These are phyloP conservation scores for Biscogniauxia mediterranea DNA, from an alignment of 2,329 filamentous ascomycete species.

Conservation along the genomic window DNA sequence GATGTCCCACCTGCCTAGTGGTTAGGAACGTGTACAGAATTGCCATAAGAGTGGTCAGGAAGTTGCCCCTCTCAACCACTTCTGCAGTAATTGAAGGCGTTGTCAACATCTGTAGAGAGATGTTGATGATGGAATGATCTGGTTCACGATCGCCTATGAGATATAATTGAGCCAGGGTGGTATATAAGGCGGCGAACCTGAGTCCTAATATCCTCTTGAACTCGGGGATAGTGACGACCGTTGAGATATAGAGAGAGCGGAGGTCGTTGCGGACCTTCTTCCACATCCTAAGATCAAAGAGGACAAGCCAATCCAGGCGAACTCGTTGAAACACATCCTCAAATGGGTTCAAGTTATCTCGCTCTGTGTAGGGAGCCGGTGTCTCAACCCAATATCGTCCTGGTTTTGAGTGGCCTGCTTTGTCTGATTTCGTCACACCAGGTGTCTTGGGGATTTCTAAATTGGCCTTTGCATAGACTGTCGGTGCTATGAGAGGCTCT, in stretches of 20 bases:
- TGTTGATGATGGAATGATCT: constrained; percentile 97
- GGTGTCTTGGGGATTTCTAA: constrained; percentile 82
- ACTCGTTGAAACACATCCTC: constrained; percentile 90
- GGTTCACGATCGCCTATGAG: constrained; percentile 94
- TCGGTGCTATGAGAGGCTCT: constrained; percentile 62
- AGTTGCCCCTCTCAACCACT: constrained; percentile 92
- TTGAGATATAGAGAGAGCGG: constrained; percentile 91
- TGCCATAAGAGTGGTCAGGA: constrained; percentile 89
- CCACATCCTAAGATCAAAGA: constrained; percentile 95
- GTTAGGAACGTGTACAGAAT: constrained; percentile 98
- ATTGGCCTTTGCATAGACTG: constrained; percentile 61
- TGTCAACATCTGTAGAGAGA: constrained; percentile 94
- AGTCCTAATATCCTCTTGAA: constrained; percentile 94
- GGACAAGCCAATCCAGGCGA: constrained; percentile 86
- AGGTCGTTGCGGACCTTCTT: constrained; percentile 91
- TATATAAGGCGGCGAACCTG: constrained; percentile 93
- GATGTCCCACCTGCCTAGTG: constrained; percentile 91
- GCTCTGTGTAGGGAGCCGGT: constrained; percentile 65
- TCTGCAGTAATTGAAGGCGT: constrained; percentile 96
- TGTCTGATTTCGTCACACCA: constrained; percentile 41
- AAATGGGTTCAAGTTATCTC: constrained; percentile 63
- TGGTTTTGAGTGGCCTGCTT: constrained; percentile 56
- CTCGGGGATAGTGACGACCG: constrained; percentile 89
- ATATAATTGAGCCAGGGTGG: constrained; percentile 88
- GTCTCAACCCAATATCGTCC: constrained; percentile 85